Conservation (phyloP, 805 yeast species). For the Komagataella kurtzmanii region DNA sequence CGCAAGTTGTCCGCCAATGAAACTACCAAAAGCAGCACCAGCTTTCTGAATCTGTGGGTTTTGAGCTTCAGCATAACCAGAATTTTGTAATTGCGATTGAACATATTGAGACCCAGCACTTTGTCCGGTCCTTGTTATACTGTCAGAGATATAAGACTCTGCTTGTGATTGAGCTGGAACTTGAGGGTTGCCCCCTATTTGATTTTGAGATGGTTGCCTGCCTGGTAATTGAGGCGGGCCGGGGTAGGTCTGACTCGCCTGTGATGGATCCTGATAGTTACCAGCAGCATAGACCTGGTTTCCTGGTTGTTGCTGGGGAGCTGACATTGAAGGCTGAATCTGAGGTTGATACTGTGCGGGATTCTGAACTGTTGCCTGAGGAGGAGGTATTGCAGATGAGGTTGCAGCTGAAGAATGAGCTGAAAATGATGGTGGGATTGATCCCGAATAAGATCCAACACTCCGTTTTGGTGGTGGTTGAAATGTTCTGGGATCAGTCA, state of each 20-base stretch:
- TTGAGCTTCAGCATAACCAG: background rate
- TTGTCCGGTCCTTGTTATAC: background rate
- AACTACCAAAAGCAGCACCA: background rate
- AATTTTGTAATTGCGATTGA: background rate
- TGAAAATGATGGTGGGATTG: background rate
- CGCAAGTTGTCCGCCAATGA: background rate
- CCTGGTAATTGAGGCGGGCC: conserved; percentile 1
- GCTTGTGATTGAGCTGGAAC: background rate
- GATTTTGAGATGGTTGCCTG: background rate
- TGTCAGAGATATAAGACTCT: background rate
- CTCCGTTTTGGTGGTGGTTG: conserved; percentile 27
- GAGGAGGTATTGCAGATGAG: background rate
- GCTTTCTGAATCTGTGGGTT: background rate
- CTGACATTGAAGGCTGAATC: background rate
- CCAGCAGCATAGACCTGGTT: background rate
- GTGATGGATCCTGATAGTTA: background rate
- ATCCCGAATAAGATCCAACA: conserved; percentile 9
- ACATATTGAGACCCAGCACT: background rate
- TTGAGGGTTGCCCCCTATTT: background rate
- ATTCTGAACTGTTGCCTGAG: background rate
- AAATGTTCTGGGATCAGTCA: conserved; percentile 18
- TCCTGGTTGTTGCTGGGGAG: background rate
- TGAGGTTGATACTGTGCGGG: background rate
- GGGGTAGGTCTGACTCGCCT: background rate
- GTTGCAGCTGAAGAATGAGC: background rate